Conservation (phyloP, 305 asterid species). For the Galium porrigens region DNA sequence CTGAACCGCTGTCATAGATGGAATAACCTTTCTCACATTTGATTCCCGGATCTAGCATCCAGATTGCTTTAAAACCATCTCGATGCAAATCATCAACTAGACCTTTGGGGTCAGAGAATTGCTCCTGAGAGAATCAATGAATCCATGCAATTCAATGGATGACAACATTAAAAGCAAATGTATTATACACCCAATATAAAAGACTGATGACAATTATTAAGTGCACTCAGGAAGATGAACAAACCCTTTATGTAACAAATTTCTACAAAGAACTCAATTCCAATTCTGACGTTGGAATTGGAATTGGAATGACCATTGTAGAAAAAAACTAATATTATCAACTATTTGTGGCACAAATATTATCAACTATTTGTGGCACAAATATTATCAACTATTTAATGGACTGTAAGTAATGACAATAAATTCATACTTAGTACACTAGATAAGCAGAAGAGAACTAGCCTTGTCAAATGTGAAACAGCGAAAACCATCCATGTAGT, state of each 20-base stretch:
- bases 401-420: background rate
- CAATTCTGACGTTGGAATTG: background rate
- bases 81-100: conserved; percentile 63
- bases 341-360: too few species aligned
- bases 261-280: conserved; percentile 5
- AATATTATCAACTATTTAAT: background rate
- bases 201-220: background rate
- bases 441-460: conserved; percentile 9
- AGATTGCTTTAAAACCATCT: conserved; percentile 79
- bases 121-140: conserved; percentile 34
- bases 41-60: conserved; percentile 99
- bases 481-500: conserved; percentile 92
- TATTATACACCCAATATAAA: background rate
- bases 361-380: background rate
- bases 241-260: background rate
- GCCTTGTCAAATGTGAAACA: conserved; percentile 88
- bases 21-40: conserved; percentile 71
- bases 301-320: too few species aligned
- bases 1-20: conserved; percentile 71
- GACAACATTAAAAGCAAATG: conserved; percentile 2
- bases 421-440: background rate
- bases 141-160: conserved; percentile 10
- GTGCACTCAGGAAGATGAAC: background rate
- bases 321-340: background rate
- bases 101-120: conserved; percentile 68